A percentile compares a stretch with the other conserved stretches of the same genome.
Evolutionary conservation across 2,329 filamentous ascomycete genomes (phyloP).

Genomic region (Calonectria hongkongensis): DNA sequence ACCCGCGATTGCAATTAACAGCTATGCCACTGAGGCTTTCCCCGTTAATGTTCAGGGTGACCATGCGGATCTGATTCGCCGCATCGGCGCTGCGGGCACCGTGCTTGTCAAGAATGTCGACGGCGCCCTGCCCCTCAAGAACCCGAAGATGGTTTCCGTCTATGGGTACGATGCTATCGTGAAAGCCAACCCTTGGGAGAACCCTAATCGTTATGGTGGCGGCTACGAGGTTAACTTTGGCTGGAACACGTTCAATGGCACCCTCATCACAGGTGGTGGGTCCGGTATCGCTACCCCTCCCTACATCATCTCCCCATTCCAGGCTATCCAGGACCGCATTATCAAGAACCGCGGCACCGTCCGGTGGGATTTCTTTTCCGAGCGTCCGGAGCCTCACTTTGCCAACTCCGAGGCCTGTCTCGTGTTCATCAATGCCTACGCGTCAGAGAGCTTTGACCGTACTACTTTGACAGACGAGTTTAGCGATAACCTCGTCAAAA

Average conservation of each 20-base stretch:
- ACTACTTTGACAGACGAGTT: conserved; percentile 86
- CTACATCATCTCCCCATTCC: conserved; percentile 80
- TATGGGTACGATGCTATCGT: conserved; percentile 91
- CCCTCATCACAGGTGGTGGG: conserved; percentile 86
- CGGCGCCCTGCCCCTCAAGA: conserved; percentile 83
- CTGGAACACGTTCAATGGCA: conserved; percentile 63
- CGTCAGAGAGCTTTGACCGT: conserved; percentile 92
- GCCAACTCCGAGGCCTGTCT: conserved; percentile 77
- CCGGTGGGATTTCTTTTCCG: conserved; percentile 75
- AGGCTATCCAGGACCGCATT: conserved; percentile 63
- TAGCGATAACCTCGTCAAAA: conserved; percentile 85
- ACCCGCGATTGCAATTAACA: conserved; percentile 76
- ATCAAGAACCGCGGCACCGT: conserved; percentile 51
- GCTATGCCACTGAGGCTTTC: conserved; percentile 81
- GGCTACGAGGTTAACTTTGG: conserved; percentile 65
- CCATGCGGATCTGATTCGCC: conserved; percentile 83
- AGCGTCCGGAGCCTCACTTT: conserved; percentile 80
- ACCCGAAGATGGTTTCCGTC: conserved; percentile 85
- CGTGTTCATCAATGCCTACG: conserved; percentile 92
- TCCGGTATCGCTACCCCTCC: conserved; percentile 84
- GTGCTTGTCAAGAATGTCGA: conserved; percentile 90
- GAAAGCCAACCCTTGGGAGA: conserved; percentile 75
- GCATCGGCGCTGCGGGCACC: conserved; percentile 85
- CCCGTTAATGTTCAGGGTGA: conserved; percentile 84
- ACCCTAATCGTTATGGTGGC: conserved; percentile 84